Conservation (phyloP, 441 rosid species). For the Pelargonium myrrhifolium region DNA sequence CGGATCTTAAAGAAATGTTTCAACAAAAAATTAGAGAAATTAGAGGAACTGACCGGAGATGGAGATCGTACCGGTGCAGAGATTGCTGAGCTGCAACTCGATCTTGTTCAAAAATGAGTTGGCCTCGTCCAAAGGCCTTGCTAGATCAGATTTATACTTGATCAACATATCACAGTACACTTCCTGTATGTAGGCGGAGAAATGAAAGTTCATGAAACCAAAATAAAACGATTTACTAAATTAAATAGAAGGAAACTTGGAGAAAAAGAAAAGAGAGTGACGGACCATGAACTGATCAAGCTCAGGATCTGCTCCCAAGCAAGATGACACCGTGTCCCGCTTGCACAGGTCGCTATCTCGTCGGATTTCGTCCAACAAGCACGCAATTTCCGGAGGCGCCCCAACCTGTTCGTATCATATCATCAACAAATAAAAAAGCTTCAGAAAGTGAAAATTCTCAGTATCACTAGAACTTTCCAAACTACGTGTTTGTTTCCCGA, state of each 20-base stretch:
- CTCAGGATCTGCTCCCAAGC: conserved; percentile 75
- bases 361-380: conserved; percentile 61
- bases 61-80: conserved; percentile 47
- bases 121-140: conserved; percentile 84
- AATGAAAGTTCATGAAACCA: background rate
- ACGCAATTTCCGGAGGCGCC: conserved; percentile 76
- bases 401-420: conserved; percentile 46
- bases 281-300: conserved; percentile 74
- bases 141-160: conserved; percentile 79
- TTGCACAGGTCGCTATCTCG: conserved; percentile 36
- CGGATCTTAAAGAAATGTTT: background rate
- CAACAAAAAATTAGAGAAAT: background rate
- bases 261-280: conserved; percentile 7
- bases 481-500: conserved; percentile 4
- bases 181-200: conserved; percentile 33
- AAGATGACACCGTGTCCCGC: conserved; percentile 32
- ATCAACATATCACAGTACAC: conserved; percentile 64
- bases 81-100: conserved; percentile 78
- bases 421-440: background rate
- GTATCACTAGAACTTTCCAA: conserved; percentile 3
- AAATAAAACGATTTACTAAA: background rate
- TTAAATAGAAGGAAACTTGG: background rate
- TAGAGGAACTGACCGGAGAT: conserved; percentile 37
- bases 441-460: conserved; percentile 5
- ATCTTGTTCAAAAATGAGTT: conserved; percentile 61